Evolutionary conservation across 129 eudicot genomes (phyloP).

Genomic region (Helichrysum umbraculigerum): DNA sequence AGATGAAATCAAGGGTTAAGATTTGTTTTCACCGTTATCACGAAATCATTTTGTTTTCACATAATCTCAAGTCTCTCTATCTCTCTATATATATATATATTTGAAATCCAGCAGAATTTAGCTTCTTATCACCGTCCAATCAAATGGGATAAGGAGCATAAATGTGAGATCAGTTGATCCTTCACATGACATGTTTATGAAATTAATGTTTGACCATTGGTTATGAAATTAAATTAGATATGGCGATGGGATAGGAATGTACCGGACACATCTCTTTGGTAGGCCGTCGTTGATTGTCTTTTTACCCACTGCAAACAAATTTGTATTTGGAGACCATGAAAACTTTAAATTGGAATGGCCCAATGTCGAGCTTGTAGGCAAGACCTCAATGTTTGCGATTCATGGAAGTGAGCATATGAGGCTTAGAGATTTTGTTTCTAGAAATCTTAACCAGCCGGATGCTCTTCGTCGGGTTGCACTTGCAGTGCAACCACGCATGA

Average conservation of each 20-base stretch:
- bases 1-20: too few relatives aligned
- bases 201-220: not conserved
- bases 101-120: too few relatives aligned
- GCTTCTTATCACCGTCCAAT: too few relatives aligned
- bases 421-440: slow-evolving; percentile 44
- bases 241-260: slow-evolving; percentile 52
- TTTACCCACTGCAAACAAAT: slow-evolving; percentile 40
- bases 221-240: slow-evolving; percentile 31
- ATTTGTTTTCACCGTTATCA: too few relatives aligned
- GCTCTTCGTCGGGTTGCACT: slow-evolving; percentile 52
- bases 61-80: too few relatives aligned
- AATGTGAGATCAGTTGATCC: too few relatives aligned
- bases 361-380: slow-evolving; percentile 41
- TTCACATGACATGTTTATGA: too few relatives aligned
- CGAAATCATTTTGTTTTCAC: too few relatives aligned
- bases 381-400: slow-evolving; percentile 39
- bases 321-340: slow-evolving; percentile 35
- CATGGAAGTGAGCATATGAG: slow-evolving; percentile 49
- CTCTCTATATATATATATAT: too few relatives aligned
- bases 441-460: slow-evolving; percentile 59
- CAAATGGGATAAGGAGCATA: too few relatives aligned
- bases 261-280: slow-evolving; percentile 51
- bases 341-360: slow-evolving; percentile 42
- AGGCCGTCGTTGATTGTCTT: slow-evolving; percentile 48
- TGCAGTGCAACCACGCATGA: slow-evolving; percentile 56